Evolutionary conservation across 2,329 filamentous ascomycete genomes (phyloP), one percentile per base, ranked within the genome.

Genomic region (Nemania sp.): DNA sequence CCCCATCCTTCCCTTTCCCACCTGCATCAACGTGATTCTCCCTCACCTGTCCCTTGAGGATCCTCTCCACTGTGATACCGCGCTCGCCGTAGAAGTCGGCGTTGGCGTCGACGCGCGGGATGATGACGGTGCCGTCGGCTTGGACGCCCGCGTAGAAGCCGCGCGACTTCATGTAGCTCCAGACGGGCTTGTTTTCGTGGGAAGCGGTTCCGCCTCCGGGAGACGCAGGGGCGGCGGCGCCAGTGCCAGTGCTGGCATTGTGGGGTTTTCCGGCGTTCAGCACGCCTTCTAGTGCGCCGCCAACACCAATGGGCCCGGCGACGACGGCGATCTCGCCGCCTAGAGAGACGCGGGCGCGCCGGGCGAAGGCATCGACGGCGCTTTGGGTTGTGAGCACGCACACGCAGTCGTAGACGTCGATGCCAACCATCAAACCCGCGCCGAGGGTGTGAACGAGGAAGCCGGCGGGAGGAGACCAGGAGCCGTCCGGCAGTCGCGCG

Each of bases 371-470:
- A 18, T 91, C 88, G 49, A 97, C 83, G 0, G 93, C 93, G 72
- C 92, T 87, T 49, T 87, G 85, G 3, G 88, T 92, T 81, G 97
- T 97, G 79, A 97, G 94, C 41, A 97, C 91, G 26, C 94, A 89
- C 2, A 97, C 92, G 73, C 92, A 96, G 78, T 97, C 93, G 81
- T 96, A 97, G 29, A 97, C 93, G 78, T 97, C 93, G 13, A 95
- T 87, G 13, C 93, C 93, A 0, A 92, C 88, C 67, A 95, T 85
- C 77, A 97, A 93, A 0, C 93, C 93, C 0, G 93, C 87, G 3
- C 92, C 93, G 1, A 93, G 87, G 0, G 92, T 93, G 76, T 95
- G 92, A 27, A 96, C 86, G 79, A 94, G 87, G 76, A 97, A 94
- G 35, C 92, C 93, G 0, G 90, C 93, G 0, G 93, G 93, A 1